Evolutionary conservation across 139 green algal genomes (phyloP), one percentile per base, ranked within the genome.

Genomic region (Pleodorina starrii): DNA sequence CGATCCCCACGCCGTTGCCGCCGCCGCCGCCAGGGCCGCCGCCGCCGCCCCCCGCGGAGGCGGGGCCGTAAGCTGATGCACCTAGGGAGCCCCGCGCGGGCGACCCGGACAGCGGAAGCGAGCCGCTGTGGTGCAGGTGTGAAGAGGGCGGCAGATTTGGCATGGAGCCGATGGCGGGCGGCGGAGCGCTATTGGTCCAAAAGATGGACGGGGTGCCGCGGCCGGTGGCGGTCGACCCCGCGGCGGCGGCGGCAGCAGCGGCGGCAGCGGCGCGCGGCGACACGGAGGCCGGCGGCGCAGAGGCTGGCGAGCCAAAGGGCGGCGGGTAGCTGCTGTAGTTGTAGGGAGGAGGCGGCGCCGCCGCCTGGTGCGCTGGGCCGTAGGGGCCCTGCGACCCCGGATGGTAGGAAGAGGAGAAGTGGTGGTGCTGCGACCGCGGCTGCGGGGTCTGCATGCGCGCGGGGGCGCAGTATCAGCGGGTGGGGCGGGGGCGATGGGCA

Each of bases 391-490:
- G 54, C 54, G 54, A 9, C 54, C 3, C 21, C 54, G 3, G 54
- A 12, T 66, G 54, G n/a, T 66, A 25, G 7, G 9, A 54, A 19
- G 72, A n/a, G n/a, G n/a, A n/a, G n/a, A n/a, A n/a, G n/a, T n/a
- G n/a, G n/a, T 51, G 72, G 9, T 88, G 21, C 10, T 69, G 46
- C 21, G 14, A 25, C 27, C 43, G 83, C 4, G 83, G 35, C 35
- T 35, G 63, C 4, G 66, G 83, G 21, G 44, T 88, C 68, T 87
- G 81, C 32, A n/a, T n/a, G n/a, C n/a, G n/a, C n/a, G n/a, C n/a
- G n/a, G n/a, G n/a, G n/a, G n/a, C n/a, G n/a, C n/a, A n/a, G n/a
- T n/a, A n/a, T n/a, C n/a, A n/a, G n/a, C n/a, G n/a, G n/a, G n/a
- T n/a, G n/a, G n/a, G n/a, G n/a, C n/a, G n/a, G n/a, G n/a, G n/a